Evolutionary conservation across 2,329 filamentous ascomycete genomes (phyloP).

Genomic region (Ophiobolus disseminans): DNA sequence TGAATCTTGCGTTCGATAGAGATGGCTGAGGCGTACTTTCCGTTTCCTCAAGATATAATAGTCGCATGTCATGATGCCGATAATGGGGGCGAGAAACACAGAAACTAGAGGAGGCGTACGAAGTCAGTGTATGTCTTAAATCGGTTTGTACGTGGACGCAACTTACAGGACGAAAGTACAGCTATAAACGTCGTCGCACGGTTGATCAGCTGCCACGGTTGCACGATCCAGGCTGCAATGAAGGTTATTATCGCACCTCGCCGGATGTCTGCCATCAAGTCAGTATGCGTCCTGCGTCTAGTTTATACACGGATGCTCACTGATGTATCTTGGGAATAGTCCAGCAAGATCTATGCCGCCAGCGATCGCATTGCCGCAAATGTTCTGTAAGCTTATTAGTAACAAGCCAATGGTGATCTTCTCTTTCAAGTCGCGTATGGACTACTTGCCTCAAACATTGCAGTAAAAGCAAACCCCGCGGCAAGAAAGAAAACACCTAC

Average conservation of each 20-base stretch:
- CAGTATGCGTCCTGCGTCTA: no score
- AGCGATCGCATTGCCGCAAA: slow-evolving; percentile 44
- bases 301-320: no score
- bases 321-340: slow-evolving; percentile 42
- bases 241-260: slow-evolving; percentile 47
- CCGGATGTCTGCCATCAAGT: slow-evolving; percentile 40
- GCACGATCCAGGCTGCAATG: slow-evolving; percentile 44
- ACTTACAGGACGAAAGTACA: slow-evolving; percentile 53
- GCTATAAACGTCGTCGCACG: slow-evolving; percentile 45
- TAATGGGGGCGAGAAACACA: slow-evolving; percentile 50
- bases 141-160: no score
- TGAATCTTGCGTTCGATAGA: slow-evolving; percentile 46
- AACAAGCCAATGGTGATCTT: no score
- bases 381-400: no score
- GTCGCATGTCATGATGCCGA: slow-evolving; percentile 50
- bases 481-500: slow-evolving; percentile 48
- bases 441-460: slow-evolving; percentile 55
- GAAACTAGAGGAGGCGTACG: no score
- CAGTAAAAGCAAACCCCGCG: slow-evolving; percentile 45
- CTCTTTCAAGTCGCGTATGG: no score
- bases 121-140: no score
- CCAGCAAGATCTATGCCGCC: slow-evolving; percentile 48
- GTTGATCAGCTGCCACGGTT: slow-evolving; percentile 50
- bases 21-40: slow-evolving; percentile 45
- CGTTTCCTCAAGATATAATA: slow-evolving; percentile 48